Evolutionary conservation across 768 basidiomycete species (phyloP).

Genomic region (Tulasnella sp.): DNA sequence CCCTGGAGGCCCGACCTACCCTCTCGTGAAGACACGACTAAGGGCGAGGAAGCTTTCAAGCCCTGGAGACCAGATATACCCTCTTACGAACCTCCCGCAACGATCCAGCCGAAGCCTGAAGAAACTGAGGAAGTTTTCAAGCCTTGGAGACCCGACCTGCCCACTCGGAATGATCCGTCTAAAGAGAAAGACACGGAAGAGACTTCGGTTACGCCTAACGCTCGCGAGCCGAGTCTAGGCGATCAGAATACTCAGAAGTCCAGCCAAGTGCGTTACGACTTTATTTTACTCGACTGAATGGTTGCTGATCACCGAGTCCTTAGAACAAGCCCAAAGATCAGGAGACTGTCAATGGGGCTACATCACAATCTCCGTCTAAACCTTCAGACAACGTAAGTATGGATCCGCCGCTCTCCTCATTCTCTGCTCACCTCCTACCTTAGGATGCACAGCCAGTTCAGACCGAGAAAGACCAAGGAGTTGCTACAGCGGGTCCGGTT

Average conservation of each 20-base stretch:
- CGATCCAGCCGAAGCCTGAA: too few relatives aligned
- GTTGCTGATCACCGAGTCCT: background rate
- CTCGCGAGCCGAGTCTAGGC: background rate
- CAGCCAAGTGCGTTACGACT: background rate
- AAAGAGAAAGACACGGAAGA: background rate
- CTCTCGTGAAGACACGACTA: background rate
- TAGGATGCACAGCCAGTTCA: background rate
- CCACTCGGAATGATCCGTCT: background rate
- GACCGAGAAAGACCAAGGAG: background rate
- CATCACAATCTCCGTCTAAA: background rate
- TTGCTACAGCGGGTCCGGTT: background rate
- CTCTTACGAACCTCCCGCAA: too few relatives aligned
- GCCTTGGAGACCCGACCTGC: background rate
- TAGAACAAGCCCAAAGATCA: background rate
- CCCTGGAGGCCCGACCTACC: background rate
- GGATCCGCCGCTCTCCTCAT: background rate
- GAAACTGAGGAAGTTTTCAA: background rate
- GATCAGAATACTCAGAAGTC: background rate
- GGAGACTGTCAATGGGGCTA: background rate
- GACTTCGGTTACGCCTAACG: background rate
- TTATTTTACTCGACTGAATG: background rate
- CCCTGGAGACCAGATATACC: too few relatives aligned
- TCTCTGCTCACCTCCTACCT: background rate
- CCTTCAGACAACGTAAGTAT: background rate
- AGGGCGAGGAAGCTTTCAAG: background rate